Conservation (phyloP, 2,329 filamentous ascomycete species). For the Sporothrix brunneoviolacea region DNA sequence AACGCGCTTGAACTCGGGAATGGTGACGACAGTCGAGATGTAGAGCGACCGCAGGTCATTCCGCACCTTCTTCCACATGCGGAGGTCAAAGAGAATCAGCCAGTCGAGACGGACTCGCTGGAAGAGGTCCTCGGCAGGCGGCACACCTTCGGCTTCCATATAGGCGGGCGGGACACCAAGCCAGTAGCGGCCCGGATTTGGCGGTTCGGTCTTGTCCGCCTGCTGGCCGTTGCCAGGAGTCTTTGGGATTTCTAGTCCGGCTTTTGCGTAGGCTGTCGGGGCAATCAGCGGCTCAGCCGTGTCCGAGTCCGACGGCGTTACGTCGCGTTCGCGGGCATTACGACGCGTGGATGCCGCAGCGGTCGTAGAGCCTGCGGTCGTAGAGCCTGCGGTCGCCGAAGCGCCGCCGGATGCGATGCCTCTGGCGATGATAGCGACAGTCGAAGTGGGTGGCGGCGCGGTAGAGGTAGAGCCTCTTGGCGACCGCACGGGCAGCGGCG, state of each 20-base stretch:
- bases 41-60: constrained; percentile 88
- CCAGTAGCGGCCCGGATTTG: constrained; percentile 76
- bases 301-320: constrained; percentile 67
- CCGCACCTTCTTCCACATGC: constrained; percentile 93
- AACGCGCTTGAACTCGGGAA: constrained; percentile 93
- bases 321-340: constrained; percentile 44
- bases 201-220: constrained; percentile 38
- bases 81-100: constrained; percentile 87
- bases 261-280: constrained; percentile 54
- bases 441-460: neutral
- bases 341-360: neutral
- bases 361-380: too few relatives aligned
- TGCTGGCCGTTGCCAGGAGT: constrained; percentile 56
- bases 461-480: neutral
- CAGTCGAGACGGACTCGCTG: constrained; percentile 86
- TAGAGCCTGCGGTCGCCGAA: neutral
- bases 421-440: too few relatives aligned
- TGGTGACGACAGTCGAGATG: constrained; percentile 91
- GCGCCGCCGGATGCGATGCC: neutral
- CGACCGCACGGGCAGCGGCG: constrained; percentile 51
- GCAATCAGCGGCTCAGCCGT: constrained; percentile 61
- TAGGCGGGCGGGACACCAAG: constrained; percentile 70
- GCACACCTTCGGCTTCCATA: constrained; percentile 53
- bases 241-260: constrained; percentile 68
- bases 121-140: constrained; percentile 78